Evolutionary conservation across 1,284 basidiomycete genomes (phyloP).

Genomic region (Trichosporon coremiiforme): DNA sequence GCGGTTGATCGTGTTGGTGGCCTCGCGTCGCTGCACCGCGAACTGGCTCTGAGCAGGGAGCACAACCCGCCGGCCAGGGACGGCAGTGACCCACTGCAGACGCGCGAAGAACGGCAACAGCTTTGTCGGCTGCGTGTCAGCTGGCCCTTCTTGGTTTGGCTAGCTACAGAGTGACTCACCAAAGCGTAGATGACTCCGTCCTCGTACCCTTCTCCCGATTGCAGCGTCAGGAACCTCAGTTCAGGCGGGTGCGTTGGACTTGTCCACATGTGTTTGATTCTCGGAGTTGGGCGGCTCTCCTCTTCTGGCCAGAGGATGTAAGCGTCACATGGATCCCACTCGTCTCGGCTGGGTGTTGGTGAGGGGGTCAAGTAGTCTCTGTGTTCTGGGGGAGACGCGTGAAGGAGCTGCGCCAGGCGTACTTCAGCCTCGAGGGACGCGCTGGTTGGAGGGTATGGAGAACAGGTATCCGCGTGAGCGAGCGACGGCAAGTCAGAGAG

Average conservation of each 20-base stretch:
- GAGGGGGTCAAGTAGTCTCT: not conserved
- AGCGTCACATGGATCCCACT: not conserved
- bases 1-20: not conserved
- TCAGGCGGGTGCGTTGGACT: constrained; percentile 10
- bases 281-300: not conserved
- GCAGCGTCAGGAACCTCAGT: not conserved
- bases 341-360: not conserved
- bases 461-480: not conserved
- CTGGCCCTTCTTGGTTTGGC: not conserved
- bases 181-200: not conserved
- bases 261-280: constrained; percentile 14
- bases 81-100: not conserved
- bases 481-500: not conserved
- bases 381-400: not conserved
- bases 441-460: not conserved
- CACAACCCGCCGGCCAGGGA: not conserved
- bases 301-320: not conserved
- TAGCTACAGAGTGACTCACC: not conserved
- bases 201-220: not conserved
- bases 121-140: not conserved
- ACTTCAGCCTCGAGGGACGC: not conserved
- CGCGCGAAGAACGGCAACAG: constrained; percentile 1
- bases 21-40: not conserved
- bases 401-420: not conserved
- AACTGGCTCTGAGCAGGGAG: constrained; percentile 1